A percentile compares a stretch with the other conserved stretches of the same genome.
Evolutionary conservation across 257 asterid genomes (phyloP).

Genomic region (Echites panduratus): DNA sequence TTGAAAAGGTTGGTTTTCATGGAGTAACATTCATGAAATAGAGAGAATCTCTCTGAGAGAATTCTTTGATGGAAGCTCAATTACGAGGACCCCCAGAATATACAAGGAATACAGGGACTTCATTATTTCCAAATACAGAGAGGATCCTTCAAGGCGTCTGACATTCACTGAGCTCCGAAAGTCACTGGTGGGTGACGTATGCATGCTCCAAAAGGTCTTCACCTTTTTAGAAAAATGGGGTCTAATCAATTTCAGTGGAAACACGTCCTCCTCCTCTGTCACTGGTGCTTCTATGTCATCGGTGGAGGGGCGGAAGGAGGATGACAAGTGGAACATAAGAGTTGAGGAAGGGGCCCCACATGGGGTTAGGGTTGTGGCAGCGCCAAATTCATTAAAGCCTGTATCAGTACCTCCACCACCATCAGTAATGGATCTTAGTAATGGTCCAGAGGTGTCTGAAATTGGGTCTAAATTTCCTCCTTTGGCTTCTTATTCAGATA

Average conservation of each 20-base stretch:
- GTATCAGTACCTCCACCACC: conserved; percentile 40
- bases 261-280: conserved; percentile 4
- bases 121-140: conserved; percentile 71
- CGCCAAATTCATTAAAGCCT: conserved; percentile 81
- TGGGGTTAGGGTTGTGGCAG: conserved; percentile 89
- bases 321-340: conserved; percentile 59
- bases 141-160: conserved; percentile 55
- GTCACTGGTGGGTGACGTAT: conserved; percentile 81
- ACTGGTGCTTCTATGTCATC: conserved; percentile 14
- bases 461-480: conserved; percentile 62
- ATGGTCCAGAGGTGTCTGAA: conserved; percentile 43
- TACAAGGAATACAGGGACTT: conserved; percentile 87
- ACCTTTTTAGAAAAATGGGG: conserved; percentile 89
- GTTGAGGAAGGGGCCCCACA: conserved; percentile 91
- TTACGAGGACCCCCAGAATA: conserved; percentile 69
- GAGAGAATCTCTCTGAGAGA: conserved; percentile 68
- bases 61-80: conserved; percentile 71
- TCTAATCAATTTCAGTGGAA: conserved; percentile 59
- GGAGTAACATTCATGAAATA: conserved; percentile 76
- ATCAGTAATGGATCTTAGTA: conserved; percentile 36
- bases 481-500: conserved; percentile 74
- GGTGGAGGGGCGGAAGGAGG: conserved; percentile 41
- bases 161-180: conserved; percentile 73
- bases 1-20: conserved; percentile 70
- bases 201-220: conserved; percentile 69